These are phyloP conservation scores for Globisporangium apiculatum DNA, from an alignment of 352 stramenopile species.

Conservation along the genomic window DNA sequence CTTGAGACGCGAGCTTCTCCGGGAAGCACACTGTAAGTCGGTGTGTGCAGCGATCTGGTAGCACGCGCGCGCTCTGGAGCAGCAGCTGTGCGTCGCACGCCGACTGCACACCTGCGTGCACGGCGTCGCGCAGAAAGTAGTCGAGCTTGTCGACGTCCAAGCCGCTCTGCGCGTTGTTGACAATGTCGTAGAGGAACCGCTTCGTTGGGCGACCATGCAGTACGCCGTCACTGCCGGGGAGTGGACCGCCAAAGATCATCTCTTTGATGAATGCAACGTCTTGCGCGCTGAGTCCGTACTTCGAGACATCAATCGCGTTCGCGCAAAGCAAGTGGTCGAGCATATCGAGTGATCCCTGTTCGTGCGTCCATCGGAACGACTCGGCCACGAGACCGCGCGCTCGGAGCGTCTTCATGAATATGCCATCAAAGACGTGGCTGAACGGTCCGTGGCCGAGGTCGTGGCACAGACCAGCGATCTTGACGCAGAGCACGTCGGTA, in stretches of 20 bases:
- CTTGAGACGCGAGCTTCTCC: slow-evolving; percentile 75
- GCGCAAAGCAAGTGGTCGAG: slow-evolving; percentile 49
- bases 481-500: slow-evolving; percentile 59
- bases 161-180: slow-evolving; percentile 83
- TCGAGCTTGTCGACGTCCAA: slow-evolving; percentile 90
- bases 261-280: slow-evolving; percentile 79
- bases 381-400: slow-evolving; percentile 22
- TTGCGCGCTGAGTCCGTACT: slow-evolving; percentile 38
- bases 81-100: slow-evolving; percentile 69
- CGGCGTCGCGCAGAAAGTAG: slow-evolving; percentile 84
- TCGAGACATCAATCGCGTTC: slow-evolving; percentile 48
- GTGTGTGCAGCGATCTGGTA: slow-evolving; percentile 42
- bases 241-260: slow-evolving; percentile 57
- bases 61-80: slow-evolving; percentile 65
- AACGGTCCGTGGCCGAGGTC: slow-evolving; percentile 77
- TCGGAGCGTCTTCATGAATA: slow-evolving; percentile 56
- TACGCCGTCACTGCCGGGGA: slow-evolving; percentile 24
- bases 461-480: slow-evolving; percentile 77
- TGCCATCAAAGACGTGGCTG: slow-evolving; percentile 76
- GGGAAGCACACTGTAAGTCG: slow-evolving; percentile 77
- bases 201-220: slow-evolving; percentile 39
- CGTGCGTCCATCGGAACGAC: slow-evolving; percentile 58
- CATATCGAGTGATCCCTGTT: slow-evolving; percentile 72
- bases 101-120: slow-evolving; percentile 68
- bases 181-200: slow-evolving; percentile 84